Evolutionary conservation across 1,284 basidiomycete genomes (phyloP), one percentile per base, ranked within the genome.

Genomic region (Ceratobasidium sp.): DNA sequence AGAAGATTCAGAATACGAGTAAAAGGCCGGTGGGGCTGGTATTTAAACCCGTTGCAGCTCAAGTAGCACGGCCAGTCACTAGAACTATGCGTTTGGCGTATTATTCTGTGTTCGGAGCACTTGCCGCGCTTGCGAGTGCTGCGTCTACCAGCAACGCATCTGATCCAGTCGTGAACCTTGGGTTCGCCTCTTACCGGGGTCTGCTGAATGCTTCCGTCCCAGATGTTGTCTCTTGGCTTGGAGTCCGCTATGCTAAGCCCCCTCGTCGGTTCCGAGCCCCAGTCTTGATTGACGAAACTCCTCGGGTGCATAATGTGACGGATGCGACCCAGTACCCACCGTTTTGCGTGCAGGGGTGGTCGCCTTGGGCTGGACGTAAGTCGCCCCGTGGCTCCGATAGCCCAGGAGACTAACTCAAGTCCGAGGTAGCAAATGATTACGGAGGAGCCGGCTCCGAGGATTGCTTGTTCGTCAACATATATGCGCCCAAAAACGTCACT

Each of bases 401-500:
- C 17, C 15, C 10, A 40, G 15, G 32, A n/a, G 7, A 29, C 22
- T 53, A 17, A 52, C 42, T 47, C 27, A 10, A 15, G 4, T 45
- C 12, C 29, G 7, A 50, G 45, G 43, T 69, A 83, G 82, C 57
- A 55, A 83, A 82, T 25, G 84, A 85, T 75, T 80, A 80, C 53
- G 86, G 86, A 38, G 87, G 86, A 49, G 83, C 85, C 1, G 86
- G 87, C 13, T 84, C 82, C 58, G 87, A 89, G 71, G 80, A 83
- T 70, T 83, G 81, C 69, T 75, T 82, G 40, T 81, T 81, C 56
- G 75, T 82, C 32, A 82, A 83, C 71, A 76, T 82, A 7, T 82
- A 81, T 69, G 74, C 78, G 20, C 79, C 80, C 3, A 73, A 73
- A 1, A 74, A 75, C n/a, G 77, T 77, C 13, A 77, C 75, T 17